Evolutionary conservation across 2,329 filamentous ascomycete species (phyloP).

Genomic region (Pseudogymnoascus sp.): DNA sequence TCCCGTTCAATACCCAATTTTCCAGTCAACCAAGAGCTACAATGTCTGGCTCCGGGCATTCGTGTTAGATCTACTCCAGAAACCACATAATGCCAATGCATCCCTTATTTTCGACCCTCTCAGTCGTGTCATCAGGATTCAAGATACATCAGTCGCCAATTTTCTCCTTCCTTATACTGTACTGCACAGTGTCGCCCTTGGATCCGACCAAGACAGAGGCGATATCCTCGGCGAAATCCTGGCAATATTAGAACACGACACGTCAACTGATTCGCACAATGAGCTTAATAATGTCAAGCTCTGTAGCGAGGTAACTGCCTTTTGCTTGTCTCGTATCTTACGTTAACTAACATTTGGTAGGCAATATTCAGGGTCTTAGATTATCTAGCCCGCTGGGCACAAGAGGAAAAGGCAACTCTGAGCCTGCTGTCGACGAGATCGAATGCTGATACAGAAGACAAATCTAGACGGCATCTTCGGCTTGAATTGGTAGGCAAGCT

Average conservation of each 20-base stretch:
- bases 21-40: constrained; percentile 55
- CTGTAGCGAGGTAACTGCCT: constrained; percentile 67
- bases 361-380: constrained; percentile 85
- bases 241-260: constrained; percentile 56
- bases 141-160: constrained; percentile 76
- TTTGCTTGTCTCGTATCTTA: background rate
- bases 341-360: constrained; percentile 36
- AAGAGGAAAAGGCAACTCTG: constrained; percentile 44
- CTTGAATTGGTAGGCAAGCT: constrained; percentile 62
- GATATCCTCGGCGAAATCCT: constrained; percentile 67
- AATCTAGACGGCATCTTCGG: background rate
- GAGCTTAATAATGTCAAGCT: constrained; percentile 70
- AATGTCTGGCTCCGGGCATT: constrained; percentile 74
- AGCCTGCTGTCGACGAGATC: constrained; percentile 11
- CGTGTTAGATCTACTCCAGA: constrained; percentile 73
- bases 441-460: constrained; percentile 31
- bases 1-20: constrained; percentile 63
- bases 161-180: constrained; percentile 85
- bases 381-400: constrained; percentile 84
- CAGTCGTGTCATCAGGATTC: constrained; percentile 72
- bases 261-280: constrained; percentile 42
- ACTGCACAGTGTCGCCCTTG: constrained; percentile 72
- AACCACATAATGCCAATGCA: constrained; percentile 65
- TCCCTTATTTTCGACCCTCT: constrained; percentile 73
- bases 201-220: constrained; percentile 52